Base-by-base conservation (phyloP, 441 rosid genomes). In the Hura crepitans region DNA sequence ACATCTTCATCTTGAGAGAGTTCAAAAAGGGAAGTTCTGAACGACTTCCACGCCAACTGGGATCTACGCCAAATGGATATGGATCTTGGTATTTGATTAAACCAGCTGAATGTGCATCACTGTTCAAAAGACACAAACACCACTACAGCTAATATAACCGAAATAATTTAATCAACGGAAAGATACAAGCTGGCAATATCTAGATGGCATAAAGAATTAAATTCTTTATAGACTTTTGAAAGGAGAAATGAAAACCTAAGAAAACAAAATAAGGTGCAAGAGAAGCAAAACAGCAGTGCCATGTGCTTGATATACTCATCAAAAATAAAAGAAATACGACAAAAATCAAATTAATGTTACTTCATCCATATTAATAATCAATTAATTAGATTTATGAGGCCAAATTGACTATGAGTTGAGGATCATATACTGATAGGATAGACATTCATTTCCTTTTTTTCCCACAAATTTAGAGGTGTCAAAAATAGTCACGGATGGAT, bases 21-120 rank as follows among this genome's bases (percentile, higher is more conserved):
- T 91, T 94, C 70, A 94, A 64, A 81, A 89, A 94, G 54, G 98
- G 98, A 75, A 94, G 80, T 78, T 94, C 98, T 20, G 96, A 27
- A 75, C 98, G 97, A 82, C 97, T 94, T 81, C 98, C 98, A 72
- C 97, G 97, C 98, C 98, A 94, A 75, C 96, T 87, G 68, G 98
- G 98, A 87, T 94, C 98, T 58, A 94, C 97, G 56, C 98, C 98
- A 78, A 94, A 94, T 57, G 98, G 96, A 82, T 91, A 94, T 45
- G 96, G 78, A 83, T 87, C 96, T 75, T 72, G 91, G 79, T 78
- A 81, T 82, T 91, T 94, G 56, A 89, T 51, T 79, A 94, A 83
- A 72, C 98, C 98, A 69, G 53, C 85, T 17, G 87, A 60, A 35
- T 65, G 28, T n/a, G 96, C 93, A 84, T 94, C 91, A 68, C 98